Conservation (phyloP, 192 early-diverging fungal species). For the Phlyctochytrium planicorne region DNA sequence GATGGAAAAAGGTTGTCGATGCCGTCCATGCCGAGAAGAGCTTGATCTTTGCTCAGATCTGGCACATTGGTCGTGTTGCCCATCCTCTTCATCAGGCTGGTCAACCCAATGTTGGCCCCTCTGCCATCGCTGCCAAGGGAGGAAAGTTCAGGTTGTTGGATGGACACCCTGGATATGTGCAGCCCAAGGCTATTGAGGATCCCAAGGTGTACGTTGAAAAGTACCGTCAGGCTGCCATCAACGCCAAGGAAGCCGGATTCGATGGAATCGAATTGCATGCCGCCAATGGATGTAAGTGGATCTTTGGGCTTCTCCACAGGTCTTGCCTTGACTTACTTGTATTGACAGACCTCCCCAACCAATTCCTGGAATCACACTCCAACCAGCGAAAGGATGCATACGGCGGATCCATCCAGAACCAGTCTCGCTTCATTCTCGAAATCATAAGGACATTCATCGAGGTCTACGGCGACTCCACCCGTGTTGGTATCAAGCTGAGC, state of each 20-base stretch:
- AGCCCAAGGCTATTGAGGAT: constrained; percentile 23
- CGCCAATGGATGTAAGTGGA: constrained; percentile 6
- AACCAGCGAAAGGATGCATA: constrained; percentile 83
- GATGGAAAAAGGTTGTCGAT: constrained; percentile 48
- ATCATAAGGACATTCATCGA: constrained; percentile 39
- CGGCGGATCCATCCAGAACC: constrained; percentile 83
- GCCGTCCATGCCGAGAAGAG: constrained; percentile 37
- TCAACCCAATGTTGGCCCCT: constrained; percentile 13
- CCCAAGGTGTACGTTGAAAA: constrained; percentile 22
- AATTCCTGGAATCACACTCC: constrained; percentile 17
- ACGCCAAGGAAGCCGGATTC: constrained; percentile 17
- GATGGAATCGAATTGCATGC: constrained; percentile 30
- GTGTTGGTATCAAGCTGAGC: constrained; percentile 25
- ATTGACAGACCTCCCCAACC: constrained; percentile 12
- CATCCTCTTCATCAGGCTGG: constrained; percentile 20
- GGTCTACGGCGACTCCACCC: constrained; percentile 18
- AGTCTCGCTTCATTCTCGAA: constrained; percentile 44
- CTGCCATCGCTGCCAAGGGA: constrained; percentile 22
- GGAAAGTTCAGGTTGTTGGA: constrained; percentile 26
- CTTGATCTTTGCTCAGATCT: constrained; percentile 48
- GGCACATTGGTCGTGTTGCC: constrained; percentile 41
- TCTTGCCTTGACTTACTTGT: neutral
- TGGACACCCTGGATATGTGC: constrained; percentile 24
- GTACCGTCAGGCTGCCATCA: constrained; percentile 7
- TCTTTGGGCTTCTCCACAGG: neutral